phyloP scores from a whole-genome alignment of 1,284 basidiomycete species.

The Sporisorium graminicola region DNA sequence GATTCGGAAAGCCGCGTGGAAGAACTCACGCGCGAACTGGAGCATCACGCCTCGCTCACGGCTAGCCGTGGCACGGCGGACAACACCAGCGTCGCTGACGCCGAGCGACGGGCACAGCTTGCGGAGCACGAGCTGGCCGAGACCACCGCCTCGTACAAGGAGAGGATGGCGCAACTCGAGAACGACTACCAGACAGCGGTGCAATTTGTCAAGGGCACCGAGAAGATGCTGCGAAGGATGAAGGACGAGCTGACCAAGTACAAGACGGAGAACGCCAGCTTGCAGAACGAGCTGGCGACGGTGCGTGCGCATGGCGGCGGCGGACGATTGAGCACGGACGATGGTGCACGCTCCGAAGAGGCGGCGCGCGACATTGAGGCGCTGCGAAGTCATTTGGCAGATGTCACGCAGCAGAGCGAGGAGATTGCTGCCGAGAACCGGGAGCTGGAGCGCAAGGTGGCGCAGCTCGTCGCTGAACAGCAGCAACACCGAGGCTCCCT shows the following conservation, averaged over 20 bases:
- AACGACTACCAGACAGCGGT: slow-evolving; percentile 94
- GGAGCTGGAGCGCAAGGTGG: slow-evolving; percentile 58
- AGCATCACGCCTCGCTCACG: slow-evolving; percentile 60
- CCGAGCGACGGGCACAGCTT: slow-evolving; percentile 74
- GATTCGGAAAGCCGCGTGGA: slow-evolving; percentile 63
- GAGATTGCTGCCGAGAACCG: slow-evolving; percentile 62
- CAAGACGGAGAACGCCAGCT: slow-evolving; percentile 66
- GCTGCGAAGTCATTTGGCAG: slow-evolving; percentile 54
- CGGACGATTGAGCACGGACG: slow-evolving; percentile 34
- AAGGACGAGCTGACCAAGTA: slow-evolving; percentile 74
- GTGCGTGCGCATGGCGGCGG: slow-evolving; percentile 26
- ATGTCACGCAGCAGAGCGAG: slow-evolving; percentile 61
- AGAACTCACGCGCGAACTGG: slow-evolving; percentile 61
- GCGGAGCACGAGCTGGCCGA: slow-evolving; percentile 67
- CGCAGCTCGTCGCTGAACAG: slow-evolving; percentile 53
- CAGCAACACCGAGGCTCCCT: slow-evolving; percentile 52
- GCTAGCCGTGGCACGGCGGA: slow-evolving; percentile 77
- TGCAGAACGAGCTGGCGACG: slow-evolving; percentile 53
- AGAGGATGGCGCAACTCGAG: slow-evolving; percentile 78
- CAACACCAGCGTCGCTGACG: slow-evolving; percentile 82
- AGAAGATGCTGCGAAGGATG: slow-evolving; percentile 98
- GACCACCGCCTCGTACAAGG: slow-evolving; percentile 65
- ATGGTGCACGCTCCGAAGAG: slow-evolving; percentile 50
- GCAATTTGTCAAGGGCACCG: slow-evolving; percentile 85
- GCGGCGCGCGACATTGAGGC: slow-evolving; percentile 62